These are phyloP conservation scores for Fonsecaea monophora DNA, from an alignment of 2,329 filamentous ascomycete species.

Conservation along the genomic window DNA sequence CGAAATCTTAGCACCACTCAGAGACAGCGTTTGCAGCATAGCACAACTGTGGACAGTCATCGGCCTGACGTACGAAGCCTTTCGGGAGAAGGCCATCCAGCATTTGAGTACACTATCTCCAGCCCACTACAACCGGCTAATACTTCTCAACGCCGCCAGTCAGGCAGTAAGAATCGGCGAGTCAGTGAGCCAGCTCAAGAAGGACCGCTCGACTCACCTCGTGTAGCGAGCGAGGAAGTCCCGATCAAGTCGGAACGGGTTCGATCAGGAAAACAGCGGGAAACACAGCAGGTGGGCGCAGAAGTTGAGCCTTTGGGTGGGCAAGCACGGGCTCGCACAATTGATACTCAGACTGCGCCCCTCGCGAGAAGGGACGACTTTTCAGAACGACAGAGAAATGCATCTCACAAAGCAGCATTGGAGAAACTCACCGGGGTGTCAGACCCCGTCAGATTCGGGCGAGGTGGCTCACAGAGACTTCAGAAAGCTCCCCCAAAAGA, in stretches of 20 bases:
- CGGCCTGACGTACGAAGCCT: slow-evolving; percentile 37
- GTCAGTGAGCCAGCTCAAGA: slow-evolving; percentile 9
- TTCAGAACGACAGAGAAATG: slow-evolving; percentile 34
- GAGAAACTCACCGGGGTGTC: slow-evolving; percentile 36
- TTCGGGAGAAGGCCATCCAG: slow-evolving; percentile 36
- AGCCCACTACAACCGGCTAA: slow-evolving; percentile 15
- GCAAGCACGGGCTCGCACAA: neutral
- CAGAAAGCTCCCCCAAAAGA: slow-evolving; percentile 29
- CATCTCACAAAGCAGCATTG: slow-evolving; percentile 41
- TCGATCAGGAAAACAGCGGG: slow-evolving; percentile 21
- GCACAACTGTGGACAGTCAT: slow-evolving; percentile 42
- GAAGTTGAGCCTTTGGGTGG: slow-evolving; percentile 4
- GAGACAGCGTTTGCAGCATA: slow-evolving; percentile 47
- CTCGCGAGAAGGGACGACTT: slow-evolving; percentile 16
- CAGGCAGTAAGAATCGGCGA: slow-evolving; percentile 28
- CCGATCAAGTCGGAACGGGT: neutral
- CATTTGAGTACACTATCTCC: slow-evolving; percentile 40
- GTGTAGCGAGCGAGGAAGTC: slow-evolving; percentile 1
- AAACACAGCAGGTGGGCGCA: neutral
- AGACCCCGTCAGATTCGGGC: slow-evolving; percentile 21
- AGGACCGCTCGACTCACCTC: neutral
- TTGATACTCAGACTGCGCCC: slow-evolving; percentile 10
- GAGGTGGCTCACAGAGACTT: slow-evolving; percentile 33
- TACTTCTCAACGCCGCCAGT: slow-evolving; percentile 18
- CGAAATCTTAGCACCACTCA: slow-evolving; percentile 46